A percentile compares a stretch with the other conserved stretches of the same genome.
These are phyloP conservation scores for Populus hybrid DNA, from an alignment of 441 rosid species.

Conservation along the genomic window DNA sequence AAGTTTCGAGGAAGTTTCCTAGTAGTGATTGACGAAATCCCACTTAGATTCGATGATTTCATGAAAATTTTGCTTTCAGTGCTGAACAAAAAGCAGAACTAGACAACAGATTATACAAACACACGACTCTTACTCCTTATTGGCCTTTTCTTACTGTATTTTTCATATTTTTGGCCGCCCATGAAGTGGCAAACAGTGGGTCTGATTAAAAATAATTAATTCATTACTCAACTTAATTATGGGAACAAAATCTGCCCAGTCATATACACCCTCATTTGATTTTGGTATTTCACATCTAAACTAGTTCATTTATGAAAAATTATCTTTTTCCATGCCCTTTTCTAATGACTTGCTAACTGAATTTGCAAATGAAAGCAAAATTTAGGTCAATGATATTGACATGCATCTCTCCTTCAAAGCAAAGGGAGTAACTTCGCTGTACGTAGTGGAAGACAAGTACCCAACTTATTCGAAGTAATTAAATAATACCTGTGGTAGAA, in stretches of 20 bases:
- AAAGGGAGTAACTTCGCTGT: too few species aligned
- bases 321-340: too few species aligned
- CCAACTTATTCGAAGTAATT: too few species aligned
- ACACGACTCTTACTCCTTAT: neutral
- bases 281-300: too few species aligned
- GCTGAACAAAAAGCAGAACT: neutral
- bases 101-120: neutral
- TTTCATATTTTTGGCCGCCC: neutral
- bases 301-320: too few species aligned
- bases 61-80: neutral
- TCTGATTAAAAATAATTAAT: neutral
- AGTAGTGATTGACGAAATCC: neutral
- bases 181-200: neutral
- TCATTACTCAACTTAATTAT: neutral
- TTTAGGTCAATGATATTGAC: too few species aligned
- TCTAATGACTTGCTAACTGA: too few species aligned
- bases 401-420: too few species aligned
- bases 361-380: too few species aligned
- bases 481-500: too few species aligned
- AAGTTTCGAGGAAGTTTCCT: neutral
- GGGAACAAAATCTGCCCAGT: neutral
- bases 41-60: neutral
- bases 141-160: constrained; percentile 14
- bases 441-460: too few species aligned
- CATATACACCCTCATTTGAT: neutral